phyloP scores from a whole-genome alignment of 805 yeast species.

The Spathaspora passalidarum region DNA sequence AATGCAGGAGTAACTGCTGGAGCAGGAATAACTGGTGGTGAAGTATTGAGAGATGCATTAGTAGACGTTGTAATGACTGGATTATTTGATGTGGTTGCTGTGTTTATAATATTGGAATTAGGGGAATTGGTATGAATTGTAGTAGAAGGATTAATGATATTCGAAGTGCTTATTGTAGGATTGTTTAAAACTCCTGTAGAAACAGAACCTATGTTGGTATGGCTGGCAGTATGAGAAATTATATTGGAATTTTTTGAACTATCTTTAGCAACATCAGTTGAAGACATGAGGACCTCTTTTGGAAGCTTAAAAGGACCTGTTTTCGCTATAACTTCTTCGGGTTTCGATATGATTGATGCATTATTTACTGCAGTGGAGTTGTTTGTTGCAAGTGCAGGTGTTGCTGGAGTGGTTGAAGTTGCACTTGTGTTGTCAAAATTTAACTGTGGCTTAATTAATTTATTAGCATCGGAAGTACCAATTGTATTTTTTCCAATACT shows the following conservation, averaged over 20 bases:
- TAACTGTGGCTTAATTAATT: background rate
- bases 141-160: background rate
- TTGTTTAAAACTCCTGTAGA: background rate
- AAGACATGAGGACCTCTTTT: conserved; percentile 1
- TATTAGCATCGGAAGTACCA: background rate
- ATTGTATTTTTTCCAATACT: too few relatives aligned
- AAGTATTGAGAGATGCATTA: background rate
- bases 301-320: conserved; percentile 3
- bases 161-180: background rate
- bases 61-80: background rate
- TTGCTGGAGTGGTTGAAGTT: background rate
- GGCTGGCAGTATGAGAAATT: conserved; percentile 1
- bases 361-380: background rate
- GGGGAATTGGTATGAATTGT: background rate
- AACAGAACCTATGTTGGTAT: background rate
- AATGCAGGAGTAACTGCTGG: conserved; percentile 4
- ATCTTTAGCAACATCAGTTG: conserved; percentile 1
- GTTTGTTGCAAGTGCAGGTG: conserved; percentile 1
- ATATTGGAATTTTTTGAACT: background rate
- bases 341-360: background rate
- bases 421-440: background rate
- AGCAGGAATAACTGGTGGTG: background rate
- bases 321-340: background rate
- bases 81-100: background rate
- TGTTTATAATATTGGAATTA: background rate